These are phyloP conservation scores for Saccharomycopsis javanensis DNA, from an alignment of 805 yeast genomes.

Conservation along the genomic window DNA sequence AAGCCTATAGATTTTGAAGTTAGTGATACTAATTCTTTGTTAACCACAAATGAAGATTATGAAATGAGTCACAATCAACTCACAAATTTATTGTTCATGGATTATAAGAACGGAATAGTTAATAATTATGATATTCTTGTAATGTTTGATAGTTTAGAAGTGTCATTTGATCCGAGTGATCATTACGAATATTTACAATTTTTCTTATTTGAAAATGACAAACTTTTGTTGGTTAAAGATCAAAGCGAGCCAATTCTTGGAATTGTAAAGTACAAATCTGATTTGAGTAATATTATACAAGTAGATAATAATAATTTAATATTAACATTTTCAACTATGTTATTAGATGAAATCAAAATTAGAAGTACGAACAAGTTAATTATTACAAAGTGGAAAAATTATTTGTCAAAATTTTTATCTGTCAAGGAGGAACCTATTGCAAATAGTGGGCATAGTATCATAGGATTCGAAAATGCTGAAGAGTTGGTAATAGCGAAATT, in stretches of 20 bases:
- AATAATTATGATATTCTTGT: constrained; percentile 6
- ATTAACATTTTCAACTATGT: constrained; percentile 32
- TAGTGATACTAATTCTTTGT: background rate
- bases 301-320: constrained; percentile 24
- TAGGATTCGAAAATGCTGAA: background rate
- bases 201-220: constrained; percentile 28
- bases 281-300: constrained; percentile 27
- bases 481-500: background rate
- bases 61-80: background rate
- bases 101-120: background rate
- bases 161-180: constrained; percentile 32
- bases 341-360: constrained; percentile 37
- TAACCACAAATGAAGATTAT: background rate
- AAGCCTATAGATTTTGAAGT: constrained; percentile 1
- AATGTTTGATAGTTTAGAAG: constrained; percentile 24
- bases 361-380: constrained; percentile 27
- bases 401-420: constrained; percentile 19
- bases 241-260: constrained; percentile 30
- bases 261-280: constrained; percentile 30
- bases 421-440: background rate
- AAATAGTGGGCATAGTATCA: background rate
- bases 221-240: constrained; percentile 24
- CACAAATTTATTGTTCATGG: background rate
- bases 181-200: constrained; percentile 33
- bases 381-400: constrained; percentile 35